Conservation (phyloP, 352 stramenopile species). For the Globisporangium acanthophoron region DNA sequence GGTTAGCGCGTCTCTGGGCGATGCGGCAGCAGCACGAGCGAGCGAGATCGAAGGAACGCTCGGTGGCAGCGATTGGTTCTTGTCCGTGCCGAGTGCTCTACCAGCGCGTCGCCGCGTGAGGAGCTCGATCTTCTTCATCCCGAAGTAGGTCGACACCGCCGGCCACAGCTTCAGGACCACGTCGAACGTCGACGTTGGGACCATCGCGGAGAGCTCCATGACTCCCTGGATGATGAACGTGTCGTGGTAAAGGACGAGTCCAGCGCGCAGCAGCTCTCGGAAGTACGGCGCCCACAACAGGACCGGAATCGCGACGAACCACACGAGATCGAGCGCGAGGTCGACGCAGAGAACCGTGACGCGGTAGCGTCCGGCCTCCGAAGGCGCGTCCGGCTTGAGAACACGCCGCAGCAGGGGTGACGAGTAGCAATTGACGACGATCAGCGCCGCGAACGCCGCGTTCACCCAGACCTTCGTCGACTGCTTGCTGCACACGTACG, state of each 20-base stretch:
- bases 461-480: slow-evolving; percentile 19
- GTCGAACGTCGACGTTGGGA: slow-evolving; percentile 12
- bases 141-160: slow-evolving; percentile 13
- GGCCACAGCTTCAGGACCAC: slow-evolving; percentile 17
- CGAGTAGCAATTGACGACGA: slow-evolving; percentile 18
- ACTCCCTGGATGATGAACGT: slow-evolving; percentile 17
- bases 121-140: slow-evolving; percentile 12
- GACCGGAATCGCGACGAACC: slow-evolving; percentile 12
- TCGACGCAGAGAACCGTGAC: slow-evolving; percentile 12
- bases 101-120: slow-evolving; percentile 1
- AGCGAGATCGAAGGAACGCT: background rate
- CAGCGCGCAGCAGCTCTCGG: slow-evolving; percentile 4
- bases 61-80: background rate
- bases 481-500: slow-evolving; percentile 14
- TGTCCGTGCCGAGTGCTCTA: background rate
- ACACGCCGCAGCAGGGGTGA: slow-evolving; percentile 3
- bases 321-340: slow-evolving; percentile 16
- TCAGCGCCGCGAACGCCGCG: slow-evolving; percentile 8
- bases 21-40: background rate
- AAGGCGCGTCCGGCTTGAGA: background rate
- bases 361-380: background rate
- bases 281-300: slow-evolving; percentile 13
- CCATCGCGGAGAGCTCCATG: slow-evolving; percentile 15
- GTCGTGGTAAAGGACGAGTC: slow-evolving; percentile 15
- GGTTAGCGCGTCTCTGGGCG: background rate